Percentiles rank a stretch among this genome's conserved stretches.
Conservation (phyloP, 257 asterid genomes). For the Ehretia macrophylla region DNA sequence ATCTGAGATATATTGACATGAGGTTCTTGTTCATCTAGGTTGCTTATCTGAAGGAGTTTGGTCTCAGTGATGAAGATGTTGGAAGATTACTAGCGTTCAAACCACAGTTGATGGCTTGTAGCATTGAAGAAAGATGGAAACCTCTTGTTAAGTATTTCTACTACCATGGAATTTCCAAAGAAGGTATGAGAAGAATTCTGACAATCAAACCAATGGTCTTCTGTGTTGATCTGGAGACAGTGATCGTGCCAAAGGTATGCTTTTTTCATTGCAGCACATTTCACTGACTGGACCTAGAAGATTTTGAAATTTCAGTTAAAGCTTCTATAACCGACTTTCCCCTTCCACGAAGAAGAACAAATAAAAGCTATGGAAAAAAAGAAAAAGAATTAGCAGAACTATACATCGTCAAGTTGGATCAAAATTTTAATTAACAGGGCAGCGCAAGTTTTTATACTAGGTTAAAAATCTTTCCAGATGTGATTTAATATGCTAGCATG, state of each 20-base stretch:
- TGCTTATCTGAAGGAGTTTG: constrained; percentile 77
- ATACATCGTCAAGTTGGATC: no score
- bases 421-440: no score
- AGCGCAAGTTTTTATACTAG: no score
- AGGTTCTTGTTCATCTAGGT: constrained; percentile 38
- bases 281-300: not conserved
- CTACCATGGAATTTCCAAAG: constrained; percentile 85
- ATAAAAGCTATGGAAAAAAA: no score
- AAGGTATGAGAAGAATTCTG: constrained; percentile 88
- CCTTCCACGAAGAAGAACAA: no score
- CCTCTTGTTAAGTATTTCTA: constrained; percentile 92
- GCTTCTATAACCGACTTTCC: no score
- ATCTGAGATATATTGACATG: constrained; percentile 4
- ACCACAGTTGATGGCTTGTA: constrained; percentile 91
- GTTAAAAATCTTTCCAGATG: no score
- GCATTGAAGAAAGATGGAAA: constrained; percentile 79
- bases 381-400: no score
- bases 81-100: constrained; percentile 80
- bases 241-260: constrained; percentile 84
- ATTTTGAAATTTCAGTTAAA: no score
- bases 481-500: no score
- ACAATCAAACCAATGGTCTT: constrained; percentile 66
- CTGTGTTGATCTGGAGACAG: constrained; percentile 72
- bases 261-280: not conserved
- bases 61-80: constrained; percentile 64